Percentiles rank a stretch among this genome's conserved stretches.
These are phyloP conservation scores for Podila verticillata DNA, from an alignment of 192 early-diverging fungal genomes.

Conservation along the genomic window DNA sequence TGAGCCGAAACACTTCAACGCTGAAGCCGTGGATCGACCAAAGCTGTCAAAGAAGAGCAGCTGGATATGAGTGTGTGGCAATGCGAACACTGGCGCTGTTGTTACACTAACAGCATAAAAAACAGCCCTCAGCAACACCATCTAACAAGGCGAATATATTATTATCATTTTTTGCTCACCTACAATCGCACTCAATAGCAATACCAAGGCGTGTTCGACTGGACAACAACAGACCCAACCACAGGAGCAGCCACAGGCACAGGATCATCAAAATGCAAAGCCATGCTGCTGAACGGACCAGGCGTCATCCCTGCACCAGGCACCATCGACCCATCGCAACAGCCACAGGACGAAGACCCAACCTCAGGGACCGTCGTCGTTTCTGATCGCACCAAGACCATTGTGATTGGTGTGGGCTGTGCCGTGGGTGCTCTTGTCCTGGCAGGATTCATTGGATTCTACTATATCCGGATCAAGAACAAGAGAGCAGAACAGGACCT, in stretches of 20 bases:
- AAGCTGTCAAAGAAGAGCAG: no score
- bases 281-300: conserved; percentile 19
- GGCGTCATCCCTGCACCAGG: neutral
- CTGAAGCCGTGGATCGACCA: no score
- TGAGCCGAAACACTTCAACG: neutral
- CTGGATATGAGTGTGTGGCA: no score
- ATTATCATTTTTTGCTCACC: no score
- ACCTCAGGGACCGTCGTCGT: conserved; percentile 10
- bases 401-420: conserved; percentile 44
- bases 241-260: conserved; percentile 6
- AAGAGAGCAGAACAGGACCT: conserved; percentile 24
- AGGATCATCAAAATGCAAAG: conserved; percentile 18
- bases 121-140: neutral
- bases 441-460: conserved; percentile 39
- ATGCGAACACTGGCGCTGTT: neutral
- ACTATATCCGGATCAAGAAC: conserved; percentile 38
- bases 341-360: conserved; percentile 2
- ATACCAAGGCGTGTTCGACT: conserved; percentile 37
- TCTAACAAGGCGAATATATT: neutral
- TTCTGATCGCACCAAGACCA: conserved; percentile 30
- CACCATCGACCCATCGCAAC: neutral
- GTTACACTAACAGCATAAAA: neutral
- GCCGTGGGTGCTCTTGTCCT: conserved; percentile 28
- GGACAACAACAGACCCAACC: conserved; percentile 14
- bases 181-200: conserved; percentile 11